Base-by-base conservation (phyloP, 108 stramenopile genomes). In the Pseudonitzschia multiseries region DNA sequence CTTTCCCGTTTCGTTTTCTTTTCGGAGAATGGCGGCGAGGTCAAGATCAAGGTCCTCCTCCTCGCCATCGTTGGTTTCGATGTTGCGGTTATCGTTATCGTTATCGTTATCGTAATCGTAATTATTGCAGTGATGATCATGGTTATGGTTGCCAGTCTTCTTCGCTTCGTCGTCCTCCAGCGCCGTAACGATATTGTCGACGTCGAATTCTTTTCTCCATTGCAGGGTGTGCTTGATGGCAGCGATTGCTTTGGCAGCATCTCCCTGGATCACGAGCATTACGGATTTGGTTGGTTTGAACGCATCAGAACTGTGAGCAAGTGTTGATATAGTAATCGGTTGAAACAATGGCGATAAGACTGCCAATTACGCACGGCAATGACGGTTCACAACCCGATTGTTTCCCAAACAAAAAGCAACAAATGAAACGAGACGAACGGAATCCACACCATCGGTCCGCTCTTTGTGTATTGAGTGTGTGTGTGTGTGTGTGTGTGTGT, bases 201-300 rank as follows among this genome's bases (percentile, higher is more conserved):
- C 89, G 6, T 80, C 70, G 70, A 97, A 96, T 52, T 96, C 94
- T 32, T 81, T 73, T 46, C 97, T 72, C 95, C 96, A 97, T 56
- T 81, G 42, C 51, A 97, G 59, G 0, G 96, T 90, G 12, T 29
- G 62, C 65, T 83, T 80, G 36, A 96, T 84, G 78, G 89, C 89
- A 42, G 73, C 56, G 13, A 85, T 79, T 1, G 93, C 89, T 56
- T 88, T 84, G 24, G 65, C 43, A 15, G 88, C 32, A 72, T 90
- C 68, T 12, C 87, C 91, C 69, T 81, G 52, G 29, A 57, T 27
- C n/a, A n/a, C n/a, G n/a, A n/a, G n/a, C n/a, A n/a, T 14, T 18
- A 8, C 18, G 46, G n/a, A n/a, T n/a, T 48, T 48, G 1, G 18
- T 36, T 36, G 6, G 36, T 36, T 36, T 36, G 36, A 6, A 36